phyloP scores from a whole-genome alignment of 1,284 basidiomycete species.

The Marasmius tenuissimus region DNA sequence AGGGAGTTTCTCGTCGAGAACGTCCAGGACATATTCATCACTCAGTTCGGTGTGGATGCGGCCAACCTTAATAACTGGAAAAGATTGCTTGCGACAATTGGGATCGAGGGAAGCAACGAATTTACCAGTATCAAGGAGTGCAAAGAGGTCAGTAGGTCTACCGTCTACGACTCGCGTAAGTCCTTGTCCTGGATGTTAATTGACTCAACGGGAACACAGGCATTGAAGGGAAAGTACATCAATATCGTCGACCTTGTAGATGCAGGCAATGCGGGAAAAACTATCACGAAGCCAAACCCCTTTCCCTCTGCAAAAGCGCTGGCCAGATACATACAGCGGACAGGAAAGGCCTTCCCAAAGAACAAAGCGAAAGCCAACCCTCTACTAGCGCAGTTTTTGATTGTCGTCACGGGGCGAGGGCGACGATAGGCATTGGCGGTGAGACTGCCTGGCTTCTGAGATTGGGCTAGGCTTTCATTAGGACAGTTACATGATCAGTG shows the following conservation, averaged over 20 bases:
- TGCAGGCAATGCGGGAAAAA: conserved; percentile 9
- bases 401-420: background rate
- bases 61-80: conserved; percentile 10
- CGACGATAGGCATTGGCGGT: no score
- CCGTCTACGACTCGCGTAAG: background rate
- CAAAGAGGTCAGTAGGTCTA: conserved; percentile 6
- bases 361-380: conserved; percentile 15
- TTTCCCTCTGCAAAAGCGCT: conserved; percentile 11
- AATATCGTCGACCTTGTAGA: conserved; percentile 23
- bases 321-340: conserved; percentile 12
- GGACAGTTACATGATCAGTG: no score
- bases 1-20: conserved; percentile 2
- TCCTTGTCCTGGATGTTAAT: background rate
- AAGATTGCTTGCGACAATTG: conserved; percentile 3
- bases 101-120: background rate
- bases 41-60: conserved; percentile 8
- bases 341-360: conserved; percentile 19
- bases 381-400: conserved; percentile 13
- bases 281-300: background rate
- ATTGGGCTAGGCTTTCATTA: no score
- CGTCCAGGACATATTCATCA: conserved; percentile 9
- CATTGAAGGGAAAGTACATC: conserved; percentile 13
- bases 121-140: conserved; percentile 9
- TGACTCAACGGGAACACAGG: background rate
- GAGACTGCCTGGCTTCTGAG: no score